These are phyloP conservation scores for Diplotaxis tenuifolia DNA, from an alignment of 345 rosid genomes.

Conservation along the genomic window DNA sequence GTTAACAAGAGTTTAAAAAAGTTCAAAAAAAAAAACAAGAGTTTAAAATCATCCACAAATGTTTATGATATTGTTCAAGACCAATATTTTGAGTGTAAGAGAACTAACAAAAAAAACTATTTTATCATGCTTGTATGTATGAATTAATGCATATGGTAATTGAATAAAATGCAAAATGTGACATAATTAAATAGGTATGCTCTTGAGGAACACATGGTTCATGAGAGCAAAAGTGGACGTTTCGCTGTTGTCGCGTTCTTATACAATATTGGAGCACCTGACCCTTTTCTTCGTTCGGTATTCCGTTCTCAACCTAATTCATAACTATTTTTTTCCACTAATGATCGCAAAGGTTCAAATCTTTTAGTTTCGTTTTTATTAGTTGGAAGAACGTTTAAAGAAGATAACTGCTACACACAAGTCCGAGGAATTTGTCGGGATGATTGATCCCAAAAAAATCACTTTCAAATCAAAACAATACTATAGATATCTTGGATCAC, in stretches of 20 bases:
- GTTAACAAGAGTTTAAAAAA: too few species aligned
- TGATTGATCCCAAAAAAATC: conserved; percentile 50
- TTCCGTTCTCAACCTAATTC: neutral
- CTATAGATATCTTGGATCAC: conserved; percentile 82
- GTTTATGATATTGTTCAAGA: too few species aligned
- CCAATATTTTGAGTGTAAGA: neutral
- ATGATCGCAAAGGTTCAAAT: neutral
- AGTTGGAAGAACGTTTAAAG: conserved; percentile 47
- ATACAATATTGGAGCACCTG: conserved; percentile 52
- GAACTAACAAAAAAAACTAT: neutral
- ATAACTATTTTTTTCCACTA: neutral
- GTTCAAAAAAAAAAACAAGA: too few species aligned
- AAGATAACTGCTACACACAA: conserved; percentile 34
- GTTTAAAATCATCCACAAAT: too few species aligned
- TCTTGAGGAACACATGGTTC: conserved; percentile 80
- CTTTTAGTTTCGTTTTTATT: neutral
- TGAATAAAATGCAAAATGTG: neutral
- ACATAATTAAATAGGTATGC: conserved; percentile 28
- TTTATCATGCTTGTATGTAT: neutral
- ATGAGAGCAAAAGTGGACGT: conserved; percentile 44
- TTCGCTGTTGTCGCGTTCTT: conserved; percentile 51
- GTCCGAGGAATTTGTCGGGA: conserved; percentile 39
- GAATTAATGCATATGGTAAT: neutral
- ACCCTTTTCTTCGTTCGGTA: conserved; percentile 60
- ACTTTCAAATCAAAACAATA: conserved; percentile 52